Base-by-base conservation (phyloP, 306 rosid species). In the Nissolia schottii region DNA sequence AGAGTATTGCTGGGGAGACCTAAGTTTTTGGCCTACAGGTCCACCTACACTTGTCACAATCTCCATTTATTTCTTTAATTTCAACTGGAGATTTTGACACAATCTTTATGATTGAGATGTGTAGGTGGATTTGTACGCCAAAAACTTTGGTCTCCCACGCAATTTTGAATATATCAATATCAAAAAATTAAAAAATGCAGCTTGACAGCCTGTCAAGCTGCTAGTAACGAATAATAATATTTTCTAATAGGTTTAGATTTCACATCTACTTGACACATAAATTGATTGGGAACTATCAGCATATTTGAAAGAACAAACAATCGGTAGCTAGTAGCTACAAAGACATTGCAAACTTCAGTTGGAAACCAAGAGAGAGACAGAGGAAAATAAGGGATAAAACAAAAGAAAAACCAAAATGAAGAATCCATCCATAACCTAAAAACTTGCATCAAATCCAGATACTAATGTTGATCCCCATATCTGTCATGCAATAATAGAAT, bases 191-290 rank as follows among this genome's bases (percentile, higher is more conserved):
- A n/a, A n/a, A n/a, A n/a, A n/a, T n/a, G n/a, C n/a, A n/a, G n/a
- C n/a, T n/a, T n/a, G n/a, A n/a, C n/a, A n/a, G n/a, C n/a, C n/a
- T n/a, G n/a, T n/a, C n/a, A n/a, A n/a, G n/a, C n/a, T n/a, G n/a
- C n/a, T n/a, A n/a, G n/a, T n/a, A n/a, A 61, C 16, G 70, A 70
- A 41, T 41, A 41, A 41, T 14, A 15, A 34, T 34, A 43, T 2
- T 18, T 31, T 56, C 22, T 46, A 46, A 24, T 5, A 20, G 24
- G 10, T 46, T 51, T 79, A 46, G 41, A 65, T 32, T 61, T 51
- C 22, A 24, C 49, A 60, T 51, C 58, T 56, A 73, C 74, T 27
- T 60, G 49, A 67, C n/a, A 82, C 4, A 62, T 71, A 46, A 27
- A 64, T 12, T 28, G 49, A 76, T 13, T 27, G 59, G 45, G 28